phyloP scores from a whole-genome alignment of 495 filamentous ascomycete species.

The Durotheca rogersii region DNA sequence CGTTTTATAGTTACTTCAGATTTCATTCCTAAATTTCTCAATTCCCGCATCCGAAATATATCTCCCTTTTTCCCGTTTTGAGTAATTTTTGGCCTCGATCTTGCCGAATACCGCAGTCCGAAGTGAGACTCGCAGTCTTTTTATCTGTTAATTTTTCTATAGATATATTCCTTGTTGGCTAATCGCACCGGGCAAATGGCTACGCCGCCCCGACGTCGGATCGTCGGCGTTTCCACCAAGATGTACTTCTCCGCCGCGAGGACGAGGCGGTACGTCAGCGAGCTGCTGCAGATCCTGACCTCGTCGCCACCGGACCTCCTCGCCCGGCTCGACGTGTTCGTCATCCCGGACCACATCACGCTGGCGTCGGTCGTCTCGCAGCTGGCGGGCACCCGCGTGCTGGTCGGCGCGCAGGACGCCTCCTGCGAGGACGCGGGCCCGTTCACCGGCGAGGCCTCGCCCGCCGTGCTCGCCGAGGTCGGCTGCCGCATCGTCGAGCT shows the following conservation, averaged over 20 bases:
- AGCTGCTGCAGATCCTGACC: constrained; percentile 52
- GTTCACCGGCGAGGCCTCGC: constrained; percentile 77
- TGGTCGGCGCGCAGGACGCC: constrained; percentile 76
- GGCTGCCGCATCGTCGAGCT: constrained; percentile 73
- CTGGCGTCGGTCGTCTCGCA: constrained; percentile 58
- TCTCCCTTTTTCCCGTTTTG: too few species aligned
- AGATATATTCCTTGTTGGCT: too few species aligned
- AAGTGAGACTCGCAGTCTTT: neutral
- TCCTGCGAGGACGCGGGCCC: constrained; percentile 65
- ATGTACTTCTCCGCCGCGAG: constrained; percentile 75
- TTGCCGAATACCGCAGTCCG: neutral
- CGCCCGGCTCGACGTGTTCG: constrained; percentile 53
- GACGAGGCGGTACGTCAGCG: constrained; percentile 62
- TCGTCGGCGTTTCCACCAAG: constrained; percentile 78
- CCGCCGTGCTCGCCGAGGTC: constrained; percentile 59
- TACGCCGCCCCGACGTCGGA: constrained; percentile 57
- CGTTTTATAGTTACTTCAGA: too few species aligned
- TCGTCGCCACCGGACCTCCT: constrained; percentile 36
- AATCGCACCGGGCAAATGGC: too few species aligned
- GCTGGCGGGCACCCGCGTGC: constrained; percentile 51
- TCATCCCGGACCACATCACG: constrained; percentile 75
- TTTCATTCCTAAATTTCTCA: too few species aligned
- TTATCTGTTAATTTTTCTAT: too few species aligned
- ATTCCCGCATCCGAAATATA: too few species aligned
- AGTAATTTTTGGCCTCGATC: neutral